These are phyloP conservation scores for Leucocoprinus sp. DNA, from an alignment of 768 basidiomycete genomes.

Conservation along the genomic window DNA sequence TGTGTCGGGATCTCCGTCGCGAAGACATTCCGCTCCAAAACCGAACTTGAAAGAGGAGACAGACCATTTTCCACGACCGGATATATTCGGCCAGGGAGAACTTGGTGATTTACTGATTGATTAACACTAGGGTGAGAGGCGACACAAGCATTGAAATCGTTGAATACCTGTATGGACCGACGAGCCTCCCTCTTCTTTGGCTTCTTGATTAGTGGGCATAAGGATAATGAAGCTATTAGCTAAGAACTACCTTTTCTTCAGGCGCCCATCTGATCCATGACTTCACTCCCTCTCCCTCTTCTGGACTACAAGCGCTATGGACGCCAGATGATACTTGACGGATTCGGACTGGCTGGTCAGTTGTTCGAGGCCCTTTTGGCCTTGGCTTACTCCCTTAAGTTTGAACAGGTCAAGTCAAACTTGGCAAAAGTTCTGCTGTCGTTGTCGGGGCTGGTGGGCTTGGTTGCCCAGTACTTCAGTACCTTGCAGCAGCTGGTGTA, in stretches of 20 bases:
- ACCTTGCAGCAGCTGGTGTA: conserved; percentile 86
- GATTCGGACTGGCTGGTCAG: conserved; percentile 78
- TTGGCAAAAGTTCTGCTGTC: conserved; percentile 66
- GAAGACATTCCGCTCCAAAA: conserved; percentile 87
- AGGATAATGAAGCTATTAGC: conserved; percentile 1
- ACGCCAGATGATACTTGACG: conserved; percentile 91
- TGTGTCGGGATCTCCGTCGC: conserved; percentile 82
- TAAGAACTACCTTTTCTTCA: neutral
- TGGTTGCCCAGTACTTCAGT: conserved; percentile 92
- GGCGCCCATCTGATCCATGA: neutral
- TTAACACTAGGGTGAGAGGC: neutral
- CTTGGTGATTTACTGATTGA: conserved; percentile 33
- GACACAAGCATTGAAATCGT: neutral
- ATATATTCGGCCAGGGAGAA: conserved; percentile 77
- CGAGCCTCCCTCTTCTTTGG: conserved; percentile 22
- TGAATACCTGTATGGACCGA: conserved; percentile 30
- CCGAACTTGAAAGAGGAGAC: conserved; percentile 97
- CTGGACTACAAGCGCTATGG: conserved; percentile 88
- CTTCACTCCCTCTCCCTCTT: conserved; percentile 25
- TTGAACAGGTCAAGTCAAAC: conserved; percentile 68
- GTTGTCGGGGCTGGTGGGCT: conserved; percentile 95
- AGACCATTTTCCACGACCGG: conserved; percentile 85
- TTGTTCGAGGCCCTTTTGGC: neutral
- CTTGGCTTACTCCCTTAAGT: conserved; percentile 11
- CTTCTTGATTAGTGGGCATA: conserved; percentile 4